Conservation (phyloP, 441 rosid species). For the Gossypium trilobum region DNA sequence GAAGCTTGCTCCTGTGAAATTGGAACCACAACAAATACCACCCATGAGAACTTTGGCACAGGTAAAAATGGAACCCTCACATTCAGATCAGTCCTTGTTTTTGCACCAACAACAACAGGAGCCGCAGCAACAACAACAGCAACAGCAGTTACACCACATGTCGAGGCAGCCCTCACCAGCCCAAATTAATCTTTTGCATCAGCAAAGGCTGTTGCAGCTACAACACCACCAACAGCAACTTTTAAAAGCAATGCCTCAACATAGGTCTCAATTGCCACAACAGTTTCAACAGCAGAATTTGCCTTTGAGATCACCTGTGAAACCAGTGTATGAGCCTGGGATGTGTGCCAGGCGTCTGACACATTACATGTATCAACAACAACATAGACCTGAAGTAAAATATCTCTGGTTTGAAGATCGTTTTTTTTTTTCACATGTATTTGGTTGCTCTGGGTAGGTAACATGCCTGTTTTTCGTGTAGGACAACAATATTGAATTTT, state of each 20-base stretch:
- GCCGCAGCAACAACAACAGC: constrained; percentile 46
- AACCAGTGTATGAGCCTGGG: constrained; percentile 80
- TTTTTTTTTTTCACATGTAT: neutral
- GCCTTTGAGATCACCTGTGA: constrained; percentile 61
- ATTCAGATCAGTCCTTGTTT: constrained; percentile 63
- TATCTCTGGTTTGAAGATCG: neutral
- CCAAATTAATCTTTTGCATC: constrained; percentile 55
- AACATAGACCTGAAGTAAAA: constrained; percentile 86
- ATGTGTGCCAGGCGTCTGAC: constrained; percentile 86
- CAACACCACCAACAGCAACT: constrained; percentile 70
- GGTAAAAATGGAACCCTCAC: constrained; percentile 77
- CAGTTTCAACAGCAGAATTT: constrained; percentile 75
- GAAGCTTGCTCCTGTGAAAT: constrained; percentile 50
- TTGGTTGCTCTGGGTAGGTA: neutral
- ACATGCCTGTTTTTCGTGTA: constrained; percentile 21
- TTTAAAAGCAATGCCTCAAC: constrained; percentile 70
- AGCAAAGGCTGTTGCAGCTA: constrained; percentile 66
- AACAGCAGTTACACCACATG: constrained; percentile 58
- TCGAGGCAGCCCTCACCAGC: constrained; percentile 74
- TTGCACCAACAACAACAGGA: constrained; percentile 42
- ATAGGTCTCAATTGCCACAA: constrained; percentile 63
- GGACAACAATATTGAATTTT: constrained; percentile 78
- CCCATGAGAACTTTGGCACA: constrained; percentile 49
- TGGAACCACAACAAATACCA: constrained; percentile 67
- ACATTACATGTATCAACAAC: constrained; percentile 86